A percentile compares a stretch with the other conserved stretches of the same genome.
Evolutionary conservation across 2,329 filamentous ascomycete genomes (phyloP).

Genomic region (Calonectria hongkongensis): DNA sequence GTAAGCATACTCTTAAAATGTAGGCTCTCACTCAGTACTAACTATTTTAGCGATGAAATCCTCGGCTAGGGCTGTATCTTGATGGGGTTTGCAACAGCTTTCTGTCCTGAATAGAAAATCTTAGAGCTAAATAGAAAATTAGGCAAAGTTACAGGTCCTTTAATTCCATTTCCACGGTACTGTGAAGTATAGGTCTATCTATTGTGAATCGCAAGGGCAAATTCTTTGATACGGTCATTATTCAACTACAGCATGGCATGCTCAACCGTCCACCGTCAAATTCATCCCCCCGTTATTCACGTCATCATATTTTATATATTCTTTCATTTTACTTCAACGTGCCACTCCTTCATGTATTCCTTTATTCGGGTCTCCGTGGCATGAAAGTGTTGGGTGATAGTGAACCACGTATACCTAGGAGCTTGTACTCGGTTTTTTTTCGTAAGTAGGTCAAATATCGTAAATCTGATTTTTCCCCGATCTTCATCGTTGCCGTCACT

Average conservation of each 20-base stretch:
- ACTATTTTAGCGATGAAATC: not conserved
- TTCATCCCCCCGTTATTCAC: not conserved
- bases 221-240: not conserved
- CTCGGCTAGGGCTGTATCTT: not conserved
- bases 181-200: too few species aligned
- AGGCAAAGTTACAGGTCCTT: too few species aligned
- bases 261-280: not conserved
- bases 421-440: too few species aligned
- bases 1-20: not conserved
- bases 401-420: not conserved
- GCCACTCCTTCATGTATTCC: not conserved
- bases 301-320: not conserved
- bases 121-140: too few species aligned
- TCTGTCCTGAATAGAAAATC: not conserved
- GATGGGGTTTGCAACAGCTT: too few species aligned
- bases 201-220: too few species aligned
- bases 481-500: too few species aligned
- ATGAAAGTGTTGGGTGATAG: not conserved
- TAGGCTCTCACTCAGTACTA: not conserved
- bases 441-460: not conserved
- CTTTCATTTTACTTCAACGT: not conserved
- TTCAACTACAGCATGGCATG: too few species aligned
- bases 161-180: not conserved
- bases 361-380: not conserved
- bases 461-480: not conserved